Base-by-base conservation (phyloP, 371 early-diverging fungal genomes). In the Racocetra persica region DNA sequence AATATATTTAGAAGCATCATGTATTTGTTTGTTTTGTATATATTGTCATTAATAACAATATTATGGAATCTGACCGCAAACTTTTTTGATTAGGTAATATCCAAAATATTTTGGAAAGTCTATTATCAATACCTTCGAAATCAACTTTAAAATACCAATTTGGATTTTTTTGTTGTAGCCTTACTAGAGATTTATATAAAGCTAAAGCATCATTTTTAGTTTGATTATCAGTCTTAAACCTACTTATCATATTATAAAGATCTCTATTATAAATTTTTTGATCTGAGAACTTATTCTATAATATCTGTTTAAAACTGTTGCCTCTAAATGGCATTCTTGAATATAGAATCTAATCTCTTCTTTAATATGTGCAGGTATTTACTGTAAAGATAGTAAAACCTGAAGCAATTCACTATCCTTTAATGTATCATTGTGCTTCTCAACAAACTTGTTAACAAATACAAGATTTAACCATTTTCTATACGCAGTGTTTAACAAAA, bases 11-110 rank as follows among this genome's bases (percentile, higher is more conserved):
- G 22, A 11, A 38, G 62, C 79, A 83, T 80, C 28, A 24, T 45
- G 67, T 79, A 78, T 4, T 82, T 28, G 55, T 80, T 83, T 4
- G 79, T 82, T 28, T 62, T 65, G 16, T 36, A 60, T 10, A 57
- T 83, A 59, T 83, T 82, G 59, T 82, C 69, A 54, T 66, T 82
- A 4, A 83, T 18, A 10, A 83, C 36, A 49, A 82, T 49, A 75
- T 83, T 69, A 24, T 80, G 52, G 28, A 80, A 83, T 1, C 80
- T 74, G 14, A 22, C 16, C 78, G 82, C 8, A 79, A 32, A 18
- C 4, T 5, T 5, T 57, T 38, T 66, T 83, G 81, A 14, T 22
- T 4, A 5, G 82, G 75, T 22, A 24, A 62, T 70, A 83, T 82
- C 81, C 82, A 83, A 55, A 82, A 83, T 4, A 82, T n/a, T 5